A percentile compares a stretch with the other conserved stretches of the same genome.
Evolutionary conservation across 2,329 filamentous ascomycete genomes (phyloP).

Genomic region (Aspergillus sp.): DNA sequence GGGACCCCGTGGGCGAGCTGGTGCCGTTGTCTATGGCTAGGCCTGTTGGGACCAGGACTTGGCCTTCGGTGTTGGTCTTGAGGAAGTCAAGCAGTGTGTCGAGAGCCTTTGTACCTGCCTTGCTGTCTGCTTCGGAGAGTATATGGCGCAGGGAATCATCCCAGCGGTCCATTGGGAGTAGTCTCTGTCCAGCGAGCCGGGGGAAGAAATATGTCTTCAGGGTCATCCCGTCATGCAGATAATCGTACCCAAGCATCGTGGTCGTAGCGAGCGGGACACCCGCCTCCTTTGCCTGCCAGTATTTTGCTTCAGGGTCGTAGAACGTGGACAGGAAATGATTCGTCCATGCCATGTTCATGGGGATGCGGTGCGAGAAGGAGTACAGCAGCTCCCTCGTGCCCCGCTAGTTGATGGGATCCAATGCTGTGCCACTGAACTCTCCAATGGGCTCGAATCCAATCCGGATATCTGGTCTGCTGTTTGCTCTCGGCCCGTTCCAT

Average conservation of each 20-base stretch:
- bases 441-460: not conserved
- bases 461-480: not conserved
- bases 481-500: not conserved
- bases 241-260: not conserved
- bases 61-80: not conserved
- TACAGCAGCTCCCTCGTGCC: not conserved
- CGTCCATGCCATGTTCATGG: not conserved
- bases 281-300: not conserved
- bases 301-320: not conserved
- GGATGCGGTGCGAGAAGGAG: not conserved
- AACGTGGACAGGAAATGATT: not conserved
- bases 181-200: not conserved
- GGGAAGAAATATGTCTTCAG: constrained; percentile 1
- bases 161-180: not conserved
- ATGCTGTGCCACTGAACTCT: not conserved
- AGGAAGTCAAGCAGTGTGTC: not conserved
- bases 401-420: not conserved
- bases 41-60: not conserved
- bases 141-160: not conserved
- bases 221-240: not conserved
- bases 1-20: not conserved
- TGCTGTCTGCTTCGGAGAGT: not conserved
- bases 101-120: not conserved
- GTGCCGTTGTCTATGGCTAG: not conserved
- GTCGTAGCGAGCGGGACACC: not conserved